Base-by-base conservation (phyloP, 129 eudicot species). In the Flaveria bidentis region DNA sequence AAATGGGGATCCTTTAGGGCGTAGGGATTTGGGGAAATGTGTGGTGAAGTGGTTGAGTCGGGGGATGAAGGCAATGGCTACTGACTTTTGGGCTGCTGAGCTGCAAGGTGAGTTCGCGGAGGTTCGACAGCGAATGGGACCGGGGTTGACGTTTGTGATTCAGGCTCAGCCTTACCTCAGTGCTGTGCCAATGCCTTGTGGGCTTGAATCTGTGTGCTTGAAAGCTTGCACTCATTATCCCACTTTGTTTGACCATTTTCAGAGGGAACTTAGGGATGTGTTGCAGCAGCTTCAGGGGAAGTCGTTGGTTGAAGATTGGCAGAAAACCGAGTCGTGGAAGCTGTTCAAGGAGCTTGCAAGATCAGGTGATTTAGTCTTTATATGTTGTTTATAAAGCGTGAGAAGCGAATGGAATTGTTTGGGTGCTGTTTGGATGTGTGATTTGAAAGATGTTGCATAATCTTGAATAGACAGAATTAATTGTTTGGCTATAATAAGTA, bases 21-120 rank as follows among this genome's bases (percentile, higher is more conserved):
- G 91, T 30, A 86, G 75, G 62, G 98, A 93, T 76, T 75, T 93
- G 81, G 98, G 98, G 39, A 93, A 87, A 76, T 50, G 33, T 30
- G 97, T 90, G 74, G 96, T 93, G 16, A 86, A 67, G 55, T 93
- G 98, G 98, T 69, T 93, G 55, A 74, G 82, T 56, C 94, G 85
- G 50, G 98, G 98, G 3, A 93, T 93, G 98, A 93, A 82, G 69
- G 92, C 97, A 0, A 88, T 93, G 98, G 98, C 98, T 6, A 61
- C 83, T n/a, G 97, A 93, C 58, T 88, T 88, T 28, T 92, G 85
- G 1, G 53, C 22, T 5, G 89, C 98, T 0, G 98, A 93, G 84
- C 22, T 85, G 82, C 88, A 86, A 50, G 98, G 95, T 10, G 98
- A 93, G 72, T 93, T 93, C 61, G 3, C 77, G 1, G 98, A 93